Evolutionary conservation across 352 stramenopile genomes (phyloP).

Genomic region (Globisporangium paddicum): DNA sequence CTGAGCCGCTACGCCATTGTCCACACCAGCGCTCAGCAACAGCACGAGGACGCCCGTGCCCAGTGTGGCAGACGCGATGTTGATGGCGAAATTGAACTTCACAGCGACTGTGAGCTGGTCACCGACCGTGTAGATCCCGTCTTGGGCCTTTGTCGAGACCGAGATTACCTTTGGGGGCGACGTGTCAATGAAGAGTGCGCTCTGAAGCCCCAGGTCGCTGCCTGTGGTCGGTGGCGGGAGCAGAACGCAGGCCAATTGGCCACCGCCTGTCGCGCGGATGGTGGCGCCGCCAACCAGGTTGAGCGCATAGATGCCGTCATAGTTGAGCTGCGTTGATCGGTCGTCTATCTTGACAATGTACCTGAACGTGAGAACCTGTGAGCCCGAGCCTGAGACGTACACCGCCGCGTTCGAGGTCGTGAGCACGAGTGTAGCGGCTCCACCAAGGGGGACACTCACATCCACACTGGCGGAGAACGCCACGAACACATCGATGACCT

Average conservation of each 20-base stretch:
- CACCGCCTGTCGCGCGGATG: constrained; percentile 21
- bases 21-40: constrained; percentile 34
- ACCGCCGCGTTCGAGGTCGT: constrained; percentile 33
- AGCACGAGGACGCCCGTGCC: constrained; percentile 30
- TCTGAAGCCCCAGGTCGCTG: constrained; percentile 17
- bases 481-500: constrained; percentile 56
- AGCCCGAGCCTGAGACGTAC: constrained; percentile 41
- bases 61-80: constrained; percentile 9
- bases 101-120: constrained; percentile 39
- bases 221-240: constrained; percentile 19
- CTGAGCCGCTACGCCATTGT: constrained; percentile 13
- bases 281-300: constrained; percentile 28
- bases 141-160: constrained; percentile 33
- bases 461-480: constrained; percentile 42
- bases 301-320: constrained; percentile 38
- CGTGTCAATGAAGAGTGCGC: constrained; percentile 31
- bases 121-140: constrained; percentile 45
- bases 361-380: constrained; percentile 33
- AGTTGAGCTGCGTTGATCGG: constrained; percentile 21
- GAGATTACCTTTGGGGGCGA: constrained; percentile 24
- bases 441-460: constrained; percentile 24
- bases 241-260: constrained; percentile 29
- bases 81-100: constrained; percentile 33
- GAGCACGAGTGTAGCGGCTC: constrained; percentile 30
- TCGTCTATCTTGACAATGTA: constrained; percentile 54